A percentile compares a stretch with the other conserved stretches of the same genome.
Evolutionary conservation across 208 protist genomes (phyloP).

Genomic region (Histomonas meleagridis): DNA sequence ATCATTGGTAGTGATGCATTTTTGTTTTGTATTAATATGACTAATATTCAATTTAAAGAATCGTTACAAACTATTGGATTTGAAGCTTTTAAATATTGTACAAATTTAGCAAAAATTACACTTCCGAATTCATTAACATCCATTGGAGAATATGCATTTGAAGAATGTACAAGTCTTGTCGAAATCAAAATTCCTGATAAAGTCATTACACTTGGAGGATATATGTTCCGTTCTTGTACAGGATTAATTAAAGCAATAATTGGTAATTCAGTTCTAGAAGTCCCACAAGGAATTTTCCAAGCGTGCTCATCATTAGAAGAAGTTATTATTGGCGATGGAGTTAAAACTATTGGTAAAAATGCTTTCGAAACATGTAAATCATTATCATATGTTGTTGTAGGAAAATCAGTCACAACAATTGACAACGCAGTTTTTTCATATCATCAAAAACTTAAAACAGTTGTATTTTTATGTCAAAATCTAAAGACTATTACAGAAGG

Average conservation of each 20-base stretch:
- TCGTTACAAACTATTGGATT: neutral
- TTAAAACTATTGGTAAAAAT: neutral
- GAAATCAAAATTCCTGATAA: neutral
- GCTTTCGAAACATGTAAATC: neutral
- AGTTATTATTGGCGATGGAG: neutral
- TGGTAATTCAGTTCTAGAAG: too few relatives aligned
- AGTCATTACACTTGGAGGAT: neutral
- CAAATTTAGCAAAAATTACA: neutral
- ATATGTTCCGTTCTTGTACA: neutral
- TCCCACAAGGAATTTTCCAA: too few relatives aligned
- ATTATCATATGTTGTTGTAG: too few relatives aligned
- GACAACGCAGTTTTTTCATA: too few relatives aligned
- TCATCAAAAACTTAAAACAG: too few relatives aligned
- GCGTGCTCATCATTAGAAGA: neutral
- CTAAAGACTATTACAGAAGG: too few relatives aligned
- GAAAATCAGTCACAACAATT: too few relatives aligned
- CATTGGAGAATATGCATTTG: neutral
- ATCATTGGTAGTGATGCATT: too few relatives aligned
- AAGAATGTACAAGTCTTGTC: neutral
- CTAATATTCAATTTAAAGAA: too few relatives aligned
- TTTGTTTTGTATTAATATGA: too few relatives aligned
- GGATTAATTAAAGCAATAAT: too few relatives aligned
- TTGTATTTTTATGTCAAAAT: too few relatives aligned
- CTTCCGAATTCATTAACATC: neutral
- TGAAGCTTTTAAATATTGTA: neutral